These are phyloP conservation scores for Pyricularia sp. DNA, from an alignment of 2,329 filamentous ascomycete species.

Conservation along the genomic window DNA sequence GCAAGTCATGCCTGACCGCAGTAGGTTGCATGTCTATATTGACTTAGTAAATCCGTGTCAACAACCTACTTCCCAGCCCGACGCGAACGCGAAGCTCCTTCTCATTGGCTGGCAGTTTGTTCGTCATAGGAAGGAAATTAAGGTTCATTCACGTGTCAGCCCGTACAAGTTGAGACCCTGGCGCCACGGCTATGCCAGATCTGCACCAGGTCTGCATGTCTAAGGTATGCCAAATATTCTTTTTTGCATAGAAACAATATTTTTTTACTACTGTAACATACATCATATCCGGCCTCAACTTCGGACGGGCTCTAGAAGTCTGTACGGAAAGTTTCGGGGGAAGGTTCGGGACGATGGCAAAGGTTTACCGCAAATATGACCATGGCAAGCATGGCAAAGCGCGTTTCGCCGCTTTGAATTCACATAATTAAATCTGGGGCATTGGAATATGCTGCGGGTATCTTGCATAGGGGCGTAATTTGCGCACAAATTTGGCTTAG, in stretches of 20 bases:
- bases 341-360: not conserved
- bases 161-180: not conserved
- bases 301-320: not conserved
- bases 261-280: too few relatives aligned
- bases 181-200: not conserved
- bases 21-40: not conserved
- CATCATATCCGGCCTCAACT: not conserved
- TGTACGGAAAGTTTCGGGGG: not conserved
- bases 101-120: not conserved
- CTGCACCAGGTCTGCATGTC: not conserved
- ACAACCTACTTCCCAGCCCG: not conserved
- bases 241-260: not conserved
- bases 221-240: not conserved
- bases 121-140: constrained; percentile 5
- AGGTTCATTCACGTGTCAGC: constrained; percentile 6
- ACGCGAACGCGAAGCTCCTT: constrained; percentile 4
- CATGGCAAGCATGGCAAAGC: not conserved
- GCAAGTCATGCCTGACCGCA: not conserved
- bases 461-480: constrained; percentile 1
- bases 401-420: not conserved
- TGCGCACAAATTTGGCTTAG: not conserved
- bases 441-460: not conserved
- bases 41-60: constrained; percentile 2
- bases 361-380: not conserved
- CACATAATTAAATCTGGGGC: not conserved